A percentile compares a stretch with the other conserved stretches of the same genome.
These are phyloP conservation scores for Aschersonia sp. DNA, from an alignment of 2,329 filamentous ascomycete species.

Conservation along the genomic window DNA sequence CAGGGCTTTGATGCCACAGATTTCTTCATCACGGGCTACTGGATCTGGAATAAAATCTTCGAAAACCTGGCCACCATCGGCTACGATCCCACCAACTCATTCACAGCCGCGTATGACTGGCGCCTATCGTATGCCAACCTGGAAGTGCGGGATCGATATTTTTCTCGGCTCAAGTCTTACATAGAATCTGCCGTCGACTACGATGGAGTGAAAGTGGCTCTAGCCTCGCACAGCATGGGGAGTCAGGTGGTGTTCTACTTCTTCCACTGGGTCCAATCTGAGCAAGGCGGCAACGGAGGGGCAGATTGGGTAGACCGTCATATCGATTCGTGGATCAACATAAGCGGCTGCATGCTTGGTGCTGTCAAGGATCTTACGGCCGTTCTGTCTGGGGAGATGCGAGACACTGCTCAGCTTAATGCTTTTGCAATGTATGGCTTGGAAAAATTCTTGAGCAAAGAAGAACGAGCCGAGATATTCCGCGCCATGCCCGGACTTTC, in stretches of 20 bases:
- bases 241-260: slow-evolving; percentile 85
- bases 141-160: slow-evolving; percentile 85
- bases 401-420: slow-evolving; percentile 92
- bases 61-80: slow-evolving; percentile 93
- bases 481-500: slow-evolving; percentile 93
- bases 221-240: slow-evolving; percentile 95
- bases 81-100: slow-evolving; percentile 74
- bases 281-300: slow-evolving; percentile 67
- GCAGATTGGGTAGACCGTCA: slow-evolving; percentile 80
- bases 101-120: slow-evolving; percentile 75
- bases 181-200: slow-evolving; percentile 73
- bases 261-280: slow-evolving; percentile 66
- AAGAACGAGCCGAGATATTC: slow-evolving; percentile 87
- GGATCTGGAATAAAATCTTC: slow-evolving; percentile 98
- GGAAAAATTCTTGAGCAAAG: slow-evolving; percentile 84
- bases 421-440: slow-evolving; percentile 92
- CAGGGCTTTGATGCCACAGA: slow-evolving; percentile 97
- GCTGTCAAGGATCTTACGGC: slow-evolving; percentile 84
- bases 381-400: slow-evolving; percentile 92
- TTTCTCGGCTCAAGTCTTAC: slow-evolving; percentile 76
- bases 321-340: slow-evolving; percentile 94
- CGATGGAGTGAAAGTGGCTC: slow-evolving; percentile 62
- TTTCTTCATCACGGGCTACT: slow-evolving; percentile 85
- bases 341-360: slow-evolving; percentile 94
- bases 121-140: slow-evolving; percentile 80